Evolutionary conservation across 495 filamentous ascomycete genomes (phyloP).

Genomic region (Elaphomyces granulatus): DNA sequence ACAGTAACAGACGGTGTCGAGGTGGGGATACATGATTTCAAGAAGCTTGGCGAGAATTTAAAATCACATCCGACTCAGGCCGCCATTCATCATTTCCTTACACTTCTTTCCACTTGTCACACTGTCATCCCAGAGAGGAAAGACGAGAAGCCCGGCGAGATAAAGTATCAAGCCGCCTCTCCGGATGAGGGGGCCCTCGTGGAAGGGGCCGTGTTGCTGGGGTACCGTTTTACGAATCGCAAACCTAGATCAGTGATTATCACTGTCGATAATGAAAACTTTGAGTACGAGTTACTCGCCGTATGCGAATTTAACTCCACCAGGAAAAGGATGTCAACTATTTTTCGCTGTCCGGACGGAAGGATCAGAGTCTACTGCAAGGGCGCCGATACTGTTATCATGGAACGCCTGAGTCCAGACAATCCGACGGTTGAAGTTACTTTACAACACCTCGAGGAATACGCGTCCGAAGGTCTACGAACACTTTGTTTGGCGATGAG

Average conservation of each 20-base stretch:
- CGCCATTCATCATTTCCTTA: constrained; percentile 79
- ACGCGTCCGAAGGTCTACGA: constrained; percentile 88
- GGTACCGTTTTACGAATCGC: constrained; percentile 80
- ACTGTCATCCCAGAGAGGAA: constrained; percentile 90
- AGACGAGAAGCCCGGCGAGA: constrained; percentile 57
- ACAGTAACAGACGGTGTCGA: constrained; percentile 60
- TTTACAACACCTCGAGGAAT: constrained; percentile 89
- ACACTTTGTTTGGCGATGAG: constrained; percentile 94
- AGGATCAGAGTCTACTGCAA: constrained; percentile 90
- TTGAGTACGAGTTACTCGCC: constrained; percentile 81
- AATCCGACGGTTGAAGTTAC: constrained; percentile 82
- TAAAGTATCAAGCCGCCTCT: constrained; percentile 97
- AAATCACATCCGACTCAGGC: constrained; percentile 49
- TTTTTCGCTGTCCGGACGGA: constrained; percentile 92
- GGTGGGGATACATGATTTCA: constrained; percentile 79
- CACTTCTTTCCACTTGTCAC: constrained; percentile 81
- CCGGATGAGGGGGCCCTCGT: constrained; percentile 96
- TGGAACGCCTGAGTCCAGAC: constrained; percentile 64
- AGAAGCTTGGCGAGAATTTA: constrained; percentile 58
- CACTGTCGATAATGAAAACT: constrained; percentile 50
- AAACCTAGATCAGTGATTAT: constrained; percentile 80
- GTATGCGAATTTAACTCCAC: constrained; percentile 99
- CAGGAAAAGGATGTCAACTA: constrained; percentile 92
- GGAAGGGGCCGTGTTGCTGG: constrained; percentile 72
- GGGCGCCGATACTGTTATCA: constrained; percentile 93